Base-by-base conservation (phyloP, 139 green algal genomes). In the Chlorella sp. region DNA sequence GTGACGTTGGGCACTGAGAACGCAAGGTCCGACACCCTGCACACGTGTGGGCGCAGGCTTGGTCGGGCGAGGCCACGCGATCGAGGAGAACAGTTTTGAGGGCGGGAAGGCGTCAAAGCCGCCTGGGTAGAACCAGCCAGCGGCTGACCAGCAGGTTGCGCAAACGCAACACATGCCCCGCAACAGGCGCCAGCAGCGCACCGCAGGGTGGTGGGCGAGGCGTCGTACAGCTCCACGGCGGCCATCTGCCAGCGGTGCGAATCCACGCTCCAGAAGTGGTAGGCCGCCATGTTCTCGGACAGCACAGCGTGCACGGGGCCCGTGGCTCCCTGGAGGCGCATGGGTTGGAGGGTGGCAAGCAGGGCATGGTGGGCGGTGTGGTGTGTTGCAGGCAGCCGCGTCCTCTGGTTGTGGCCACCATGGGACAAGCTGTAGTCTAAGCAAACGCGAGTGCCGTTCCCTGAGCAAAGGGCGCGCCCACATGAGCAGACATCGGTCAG, bases 231-330 rank as follows among this genome's bases (percentile, higher is more conserved):
- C 79, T 84, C 79, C 20, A 84, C 14, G 2, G 64, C 48, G 32
- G 64, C 62, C 64, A 84, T 36, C 85, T 94, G 88, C 86, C 89
- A 90, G 75, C 94, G 87, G 48, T 90, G 82, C 67, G 87, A 82
- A 26, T 81, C 74, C 16, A 84, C 76, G 88, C 88, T 92, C 76
- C 86, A 95, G 80, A 95, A 96, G 64, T 94, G 81, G 86, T 98
- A 98, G 7, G 93, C 91, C 34, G 96, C 92, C 92, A 93, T 98
- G 87, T 98, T 95, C 78, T 98, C 94, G 19, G 85, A 90, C 43
- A 97, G 83, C 56, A 96, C 88, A 1, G 90, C 91, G 7, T 93
- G 81, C 78, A 97, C 95, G 0, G 96, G 96, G 17, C 96, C 96
- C 0, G 86, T 80, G 3, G 85, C 90, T 9, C 86, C 89, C 75